Conservation (phyloP, 768 basidiomycete genomes). For the Rhodosporidiobolus sp. region DNA sequence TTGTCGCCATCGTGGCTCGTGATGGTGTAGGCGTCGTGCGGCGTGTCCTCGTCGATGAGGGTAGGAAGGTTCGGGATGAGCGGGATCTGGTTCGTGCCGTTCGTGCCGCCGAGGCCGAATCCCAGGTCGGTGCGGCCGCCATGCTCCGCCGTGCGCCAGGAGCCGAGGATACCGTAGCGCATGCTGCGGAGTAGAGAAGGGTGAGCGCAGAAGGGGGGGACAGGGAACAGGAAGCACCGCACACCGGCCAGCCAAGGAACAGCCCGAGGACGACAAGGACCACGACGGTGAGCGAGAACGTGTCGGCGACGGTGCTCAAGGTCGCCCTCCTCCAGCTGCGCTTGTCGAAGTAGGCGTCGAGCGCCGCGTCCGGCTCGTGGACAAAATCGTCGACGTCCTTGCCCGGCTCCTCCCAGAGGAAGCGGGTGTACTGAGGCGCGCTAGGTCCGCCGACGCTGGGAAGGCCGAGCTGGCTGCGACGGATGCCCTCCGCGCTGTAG, state of each 20-base stretch:
- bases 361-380: constrained; percentile 46
- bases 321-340: constrained; percentile 69
- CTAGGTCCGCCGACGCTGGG: neutral
- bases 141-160: neutral
- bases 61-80: constrained; percentile 62
- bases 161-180: constrained; percentile 9
- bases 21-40: constrained; percentile 43
- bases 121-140: constrained; percentile 14
- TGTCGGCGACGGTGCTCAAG: constrained; percentile 74
- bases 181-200: neutral
- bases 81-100: constrained; percentile 81
- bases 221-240: no score
- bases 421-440: neutral
- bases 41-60: constrained; percentile 76
- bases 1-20: constrained; percentile 65
- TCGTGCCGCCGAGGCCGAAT: constrained; percentile 86
- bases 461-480: neutral
- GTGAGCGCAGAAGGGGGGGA: neutral
- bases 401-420: constrained; percentile 38
- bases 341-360: constrained; percentile 48
- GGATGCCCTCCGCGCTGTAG: neutral
- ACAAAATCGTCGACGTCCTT: constrained; percentile 36
- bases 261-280: constrained; percentile 67
- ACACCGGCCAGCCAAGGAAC: constrained; percentile 82
- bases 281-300: constrained; percentile 65